Base-by-base conservation (phyloP, 1,284 basidiomycete species). In the Mycena sp. region DNA sequence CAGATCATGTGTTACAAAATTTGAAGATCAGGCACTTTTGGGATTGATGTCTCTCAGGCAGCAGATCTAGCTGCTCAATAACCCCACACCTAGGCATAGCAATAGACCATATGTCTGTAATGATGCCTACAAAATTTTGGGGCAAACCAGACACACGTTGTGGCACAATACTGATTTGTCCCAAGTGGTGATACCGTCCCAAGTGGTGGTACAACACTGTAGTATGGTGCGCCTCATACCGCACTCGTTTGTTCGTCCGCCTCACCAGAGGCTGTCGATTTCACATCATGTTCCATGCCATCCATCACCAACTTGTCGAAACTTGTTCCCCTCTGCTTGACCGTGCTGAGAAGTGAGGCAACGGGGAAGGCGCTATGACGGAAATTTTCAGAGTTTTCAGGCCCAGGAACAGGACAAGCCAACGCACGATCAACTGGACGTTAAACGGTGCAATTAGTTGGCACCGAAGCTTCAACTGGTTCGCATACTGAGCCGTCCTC, bases 391-490 rank as follows among this genome's bases (percentile, higher is more conserved):
- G 60, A 12, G 35, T 52, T 37, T n/a, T 17, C 28, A 63, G 41
- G 6, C 21, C 53, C 25, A 53, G 57, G 35, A 66, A 66, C 26
- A 57, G 60, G 11, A 41, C 51, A 21, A 26, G 51, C 64, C 64
- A 66, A 17, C 37, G 41, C 26, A 53, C 40, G 51, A 66, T 21
- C 1, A 29, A 48, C n/a, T 41, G 9, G 4, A 57, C 10, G 11
- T 46, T 55, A n/a, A 14, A 28, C 9, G 53, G 45, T 9, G 45
- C 30, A 25, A 29, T 45, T 10, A 54, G 48, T 12, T 28, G 50
- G 26, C 43, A 63, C 21, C 49, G 50, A 23, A 63, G 44, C 51
- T 58, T 56, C 23, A 63, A 23, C 29, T 43, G 19, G 50, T 50
- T 21, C 16, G 58, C 61, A 25, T 35, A 52, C 56, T 12, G 52